Evolutionary conservation across 228 moss, liverwort and hornwort species (phyloP).

Genomic region (Sphagnum magellanicum): DNA sequence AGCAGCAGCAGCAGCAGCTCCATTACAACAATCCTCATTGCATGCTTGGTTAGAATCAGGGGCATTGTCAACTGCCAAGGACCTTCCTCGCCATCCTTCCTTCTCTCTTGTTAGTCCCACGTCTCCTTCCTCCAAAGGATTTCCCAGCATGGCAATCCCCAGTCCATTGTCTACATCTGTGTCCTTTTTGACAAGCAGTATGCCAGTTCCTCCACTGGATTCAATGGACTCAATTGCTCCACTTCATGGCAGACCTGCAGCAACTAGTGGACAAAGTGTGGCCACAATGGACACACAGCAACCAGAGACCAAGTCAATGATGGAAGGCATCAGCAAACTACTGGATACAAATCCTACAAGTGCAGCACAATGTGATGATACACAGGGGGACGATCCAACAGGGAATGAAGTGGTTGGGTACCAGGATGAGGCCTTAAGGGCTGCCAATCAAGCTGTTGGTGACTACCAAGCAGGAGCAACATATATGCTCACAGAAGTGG

Average conservation of each 20-base stretch:
- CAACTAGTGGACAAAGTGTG: slow-evolving; percentile 21
- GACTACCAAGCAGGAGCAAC: background rate
- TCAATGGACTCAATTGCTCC: slow-evolving; percentile 7
- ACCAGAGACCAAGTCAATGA: slow-evolving; percentile 13
- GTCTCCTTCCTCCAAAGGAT: slow-evolving; percentile 19
- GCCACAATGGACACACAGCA: slow-evolving; percentile 45
- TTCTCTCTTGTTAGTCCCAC: slow-evolving; percentile 32
- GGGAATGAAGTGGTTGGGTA: slow-evolving; percentile 21
- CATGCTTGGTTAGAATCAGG: slow-evolving; percentile 13
- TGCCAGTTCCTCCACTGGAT: slow-evolving; percentile 15
- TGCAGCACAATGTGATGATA: slow-evolving; percentile 13
- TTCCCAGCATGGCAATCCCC: slow-evolving; percentile 23
- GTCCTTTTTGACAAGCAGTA: slow-evolving; percentile 22
- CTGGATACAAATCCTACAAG: background rate
- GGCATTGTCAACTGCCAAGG: slow-evolving; percentile 14
- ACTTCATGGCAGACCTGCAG: slow-evolving; percentile 10
- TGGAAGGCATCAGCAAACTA: slow-evolving; percentile 6
- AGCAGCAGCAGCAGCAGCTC: slow-evolving; percentile 3
- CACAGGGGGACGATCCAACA: slow-evolving; percentile 31
- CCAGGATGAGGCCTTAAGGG: slow-evolving; percentile 19
- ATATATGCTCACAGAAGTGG: slow-evolving; percentile 5
- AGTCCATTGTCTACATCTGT: slow-evolving; percentile 36
- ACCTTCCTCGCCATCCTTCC: slow-evolving; percentile 33
- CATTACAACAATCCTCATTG: slow-evolving; percentile 4
- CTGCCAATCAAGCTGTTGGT: slow-evolving; percentile 19